phyloP scores from a whole-genome alignment of 1,284 basidiomycete genomes.

The Leccinum angustisporum region DNA sequence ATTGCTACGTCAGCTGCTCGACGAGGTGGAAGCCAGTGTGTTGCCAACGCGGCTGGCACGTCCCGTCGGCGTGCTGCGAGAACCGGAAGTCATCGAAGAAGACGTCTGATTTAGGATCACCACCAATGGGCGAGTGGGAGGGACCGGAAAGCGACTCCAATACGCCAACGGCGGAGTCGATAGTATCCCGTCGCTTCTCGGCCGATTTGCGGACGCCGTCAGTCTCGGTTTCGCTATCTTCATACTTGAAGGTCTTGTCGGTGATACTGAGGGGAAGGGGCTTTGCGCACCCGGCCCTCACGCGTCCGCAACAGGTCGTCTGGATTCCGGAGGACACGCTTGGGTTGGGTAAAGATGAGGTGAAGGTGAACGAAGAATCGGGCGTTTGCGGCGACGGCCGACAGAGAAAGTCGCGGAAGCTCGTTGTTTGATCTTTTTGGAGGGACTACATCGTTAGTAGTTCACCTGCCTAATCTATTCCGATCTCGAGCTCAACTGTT shows the following conservation, averaged over 20 bases:
- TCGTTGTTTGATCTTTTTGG: conserved; percentile 84
- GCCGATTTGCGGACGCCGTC: conserved; percentile 20
- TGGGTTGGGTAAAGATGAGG: conserved; percentile 61
- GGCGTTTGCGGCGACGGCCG: conserved; percentile 55
- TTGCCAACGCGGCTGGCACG: conserved; percentile 55
- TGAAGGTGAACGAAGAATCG: conserved; percentile 50
- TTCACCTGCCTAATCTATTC: not conserved
- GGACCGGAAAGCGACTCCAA: conserved; percentile 8
- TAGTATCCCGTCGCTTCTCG: conserved; percentile 14
- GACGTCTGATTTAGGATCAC: conserved; percentile 5
- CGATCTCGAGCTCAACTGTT: not conserved
- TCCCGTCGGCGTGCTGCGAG: conserved; percentile 14
- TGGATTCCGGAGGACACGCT: conserved; percentile 81
- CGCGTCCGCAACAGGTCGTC: conserved; percentile 69
- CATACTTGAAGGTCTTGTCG: conserved; percentile 55
- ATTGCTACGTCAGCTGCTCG: conserved; percentile 58
- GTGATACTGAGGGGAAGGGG: conserved; percentile 78
- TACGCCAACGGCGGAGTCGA: conserved; percentile 9
- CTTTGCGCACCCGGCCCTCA: conserved; percentile 82
- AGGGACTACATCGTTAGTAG: conserved; percentile 64
- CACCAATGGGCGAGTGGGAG: conserved; percentile 7
- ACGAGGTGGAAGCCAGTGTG: conserved; percentile 25
- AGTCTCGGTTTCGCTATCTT: conserved; percentile 26
- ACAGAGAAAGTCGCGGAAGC: conserved; percentile 43
- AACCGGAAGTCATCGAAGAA: conserved; percentile 28